Evolutionary conservation across 1,284 basidiomycete genomes (phyloP).

Genomic region (Mycocalia duriaeana): DNA sequence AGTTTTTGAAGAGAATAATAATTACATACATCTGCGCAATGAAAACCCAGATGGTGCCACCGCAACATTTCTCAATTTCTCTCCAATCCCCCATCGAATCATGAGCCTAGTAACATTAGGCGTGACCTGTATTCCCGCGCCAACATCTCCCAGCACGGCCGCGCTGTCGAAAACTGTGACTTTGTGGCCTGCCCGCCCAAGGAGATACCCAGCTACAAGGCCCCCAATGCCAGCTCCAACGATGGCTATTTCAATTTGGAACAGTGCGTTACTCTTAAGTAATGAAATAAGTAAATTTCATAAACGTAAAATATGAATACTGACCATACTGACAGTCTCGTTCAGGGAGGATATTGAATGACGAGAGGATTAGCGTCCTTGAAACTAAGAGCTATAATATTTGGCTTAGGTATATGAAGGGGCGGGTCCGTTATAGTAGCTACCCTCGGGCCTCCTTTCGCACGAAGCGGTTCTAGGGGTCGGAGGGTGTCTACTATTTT

Average conservation of each 20-base stretch:
- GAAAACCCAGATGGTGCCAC: constrained; percentile 40
- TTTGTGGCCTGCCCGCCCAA: constrained; percentile 43
- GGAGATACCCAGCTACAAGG: constrained; percentile 39
- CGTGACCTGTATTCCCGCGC: constrained; percentile 34
- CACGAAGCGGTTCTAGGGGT: too few relatives aligned
- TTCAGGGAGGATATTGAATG: too few relatives aligned
- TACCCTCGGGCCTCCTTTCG: too few relatives aligned
- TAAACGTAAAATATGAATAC: neutral
- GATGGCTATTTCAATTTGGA: constrained; percentile 41
- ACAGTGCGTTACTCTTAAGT: neutral
- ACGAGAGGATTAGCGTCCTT: too few relatives aligned
- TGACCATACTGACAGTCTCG: too few relatives aligned
- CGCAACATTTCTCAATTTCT: constrained; percentile 32
- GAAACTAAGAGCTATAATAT: too few relatives aligned
- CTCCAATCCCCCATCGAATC: constrained; percentile 46
- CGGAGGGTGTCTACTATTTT: too few relatives aligned
- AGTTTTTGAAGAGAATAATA: neutral
- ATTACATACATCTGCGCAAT: constrained; percentile 40
- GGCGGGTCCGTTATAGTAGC: too few relatives aligned
- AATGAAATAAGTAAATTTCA: neutral
- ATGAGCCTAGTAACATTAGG: constrained; percentile 47
- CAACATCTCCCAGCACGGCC: constrained; percentile 18
- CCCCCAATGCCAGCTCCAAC: constrained; percentile 53
- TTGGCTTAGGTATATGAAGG: too few relatives aligned
- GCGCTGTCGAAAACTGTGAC: constrained; percentile 43